These are phyloP conservation scores for Zoysia matrella DNA, from an alignment of 202 grass and related monocot genomes.

Conservation along the genomic window DNA sequence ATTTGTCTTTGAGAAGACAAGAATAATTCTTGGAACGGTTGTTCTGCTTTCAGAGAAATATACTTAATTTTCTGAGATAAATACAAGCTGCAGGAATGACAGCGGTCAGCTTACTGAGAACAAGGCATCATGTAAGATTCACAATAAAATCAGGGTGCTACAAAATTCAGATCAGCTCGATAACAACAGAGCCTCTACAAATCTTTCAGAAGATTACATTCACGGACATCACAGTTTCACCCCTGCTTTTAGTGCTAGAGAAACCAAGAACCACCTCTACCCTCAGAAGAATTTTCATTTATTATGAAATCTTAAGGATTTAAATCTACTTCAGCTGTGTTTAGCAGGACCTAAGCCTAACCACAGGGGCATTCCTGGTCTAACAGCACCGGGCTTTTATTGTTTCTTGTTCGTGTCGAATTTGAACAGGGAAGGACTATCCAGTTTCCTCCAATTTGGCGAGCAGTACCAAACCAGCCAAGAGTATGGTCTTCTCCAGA, in stretches of 20 bases:
- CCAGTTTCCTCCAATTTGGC: constrained; percentile 3
- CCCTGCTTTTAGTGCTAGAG: not conserved
- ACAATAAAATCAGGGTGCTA: constrained; percentile 23
- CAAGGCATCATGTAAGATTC: not conserved
- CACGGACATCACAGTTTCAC: not conserved
- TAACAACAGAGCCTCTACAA: constrained; percentile 27
- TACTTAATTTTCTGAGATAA: not conserved
- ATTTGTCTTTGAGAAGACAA: not conserved
- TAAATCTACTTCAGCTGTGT: not conserved
- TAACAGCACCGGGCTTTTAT: constrained; percentile 25
- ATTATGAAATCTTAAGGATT: constrained; percentile 9
- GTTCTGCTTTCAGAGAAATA: not conserved
- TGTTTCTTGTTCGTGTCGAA: constrained; percentile 18
- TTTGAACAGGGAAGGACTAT: constrained; percentile 13
- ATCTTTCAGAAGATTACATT: constrained; percentile 5
- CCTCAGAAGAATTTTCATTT: not conserved
- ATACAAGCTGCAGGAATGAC: not conserved
- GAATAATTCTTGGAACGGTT: not conserved
- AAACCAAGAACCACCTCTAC: constrained; percentile 3
- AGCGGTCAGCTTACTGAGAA: constrained; percentile 28
- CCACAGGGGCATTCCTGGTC: not conserved
- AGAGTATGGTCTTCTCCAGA: constrained; percentile 19
- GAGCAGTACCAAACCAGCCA: constrained; percentile 6
- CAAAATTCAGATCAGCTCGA: constrained; percentile 41
- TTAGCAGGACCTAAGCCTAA: not conserved